A percentile compares a stretch with the other conserved stretches of the same genome.
phyloP scores from a whole-genome alignment of 2,329 filamentous ascomycete genomes.

The Ciborinia camelliae region DNA sequence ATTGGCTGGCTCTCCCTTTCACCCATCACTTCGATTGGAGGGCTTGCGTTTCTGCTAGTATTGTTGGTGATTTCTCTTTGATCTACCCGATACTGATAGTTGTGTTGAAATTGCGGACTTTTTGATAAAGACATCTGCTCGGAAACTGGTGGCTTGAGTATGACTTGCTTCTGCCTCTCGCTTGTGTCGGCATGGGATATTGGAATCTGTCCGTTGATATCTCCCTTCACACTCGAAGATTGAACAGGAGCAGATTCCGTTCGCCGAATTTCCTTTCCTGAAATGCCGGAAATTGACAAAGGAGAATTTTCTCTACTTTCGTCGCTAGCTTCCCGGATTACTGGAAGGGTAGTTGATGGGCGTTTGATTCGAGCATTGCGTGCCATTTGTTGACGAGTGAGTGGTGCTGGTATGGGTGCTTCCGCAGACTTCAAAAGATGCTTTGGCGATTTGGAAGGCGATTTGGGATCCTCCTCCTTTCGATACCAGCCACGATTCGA shows the following conservation, averaged over 20 bases:
- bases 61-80: neutral
- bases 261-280: slow-evolving; percentile 1
- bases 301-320: neutral
- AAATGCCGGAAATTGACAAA: neutral
- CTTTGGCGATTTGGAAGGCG: neutral
- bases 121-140: neutral
- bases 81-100: neutral
- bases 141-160: neutral
- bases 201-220: neutral
- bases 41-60: neutral
- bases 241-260: slow-evolving; percentile 4
- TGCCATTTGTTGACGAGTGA: slow-evolving; percentile 28
- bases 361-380: slow-evolving; percentile 30
- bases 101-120: neutral
- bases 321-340: slow-evolving; percentile 7
- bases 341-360: slow-evolving; percentile 28
- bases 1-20: neutral
- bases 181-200: neutral
- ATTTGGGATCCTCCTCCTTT: slow-evolving; percentile 6
- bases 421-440: neutral
- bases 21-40: neutral
- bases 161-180: neutral
- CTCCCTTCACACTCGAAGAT: neutral
- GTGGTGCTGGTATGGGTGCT: slow-evolving; percentile 14
- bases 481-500: slow-evolving; percentile 23